phyloP scores from a whole-genome alignment of 106 monocot genomes.

The Phalaenopsis aphrodite region DNA sequence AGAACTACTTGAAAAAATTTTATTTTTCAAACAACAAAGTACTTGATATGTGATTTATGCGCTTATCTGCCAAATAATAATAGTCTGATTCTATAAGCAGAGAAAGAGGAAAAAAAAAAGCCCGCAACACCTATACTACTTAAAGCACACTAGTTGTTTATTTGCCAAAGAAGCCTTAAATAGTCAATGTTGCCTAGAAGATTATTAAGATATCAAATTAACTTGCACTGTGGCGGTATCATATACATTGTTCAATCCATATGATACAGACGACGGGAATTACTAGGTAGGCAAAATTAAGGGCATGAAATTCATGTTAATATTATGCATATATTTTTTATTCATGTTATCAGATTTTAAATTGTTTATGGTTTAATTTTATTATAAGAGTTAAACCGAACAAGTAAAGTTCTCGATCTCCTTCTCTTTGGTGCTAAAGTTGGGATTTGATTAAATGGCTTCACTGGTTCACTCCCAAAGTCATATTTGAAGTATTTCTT shows the following conservation, averaged over 20 bases:
- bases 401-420: too few species aligned
- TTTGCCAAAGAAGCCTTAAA: not conserved
- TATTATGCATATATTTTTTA: too few species aligned
- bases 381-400: too few species aligned
- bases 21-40: constrained; percentile 1
- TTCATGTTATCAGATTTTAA: too few species aligned
- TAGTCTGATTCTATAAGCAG: not conserved
- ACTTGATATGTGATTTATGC: not conserved
- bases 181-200: not conserved
- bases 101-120: not conserved
- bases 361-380: too few species aligned
- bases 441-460: too few species aligned
- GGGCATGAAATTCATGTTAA: not conserved
- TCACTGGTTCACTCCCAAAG: too few species aligned
- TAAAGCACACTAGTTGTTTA: not conserved
- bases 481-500: too few species aligned
- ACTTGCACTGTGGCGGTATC: too few species aligned
- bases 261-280: not conserved
- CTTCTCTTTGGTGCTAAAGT: too few species aligned
- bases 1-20: not conserved
- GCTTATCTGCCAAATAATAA: not conserved
- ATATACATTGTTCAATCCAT: too few species aligned
- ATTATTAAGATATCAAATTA: not conserved
- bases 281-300: not conserved
- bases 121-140: not conserved